Base-by-base conservation (phyloP, 2,329 filamentous ascomycete species). In the Calonectria hawksworthii region DNA sequence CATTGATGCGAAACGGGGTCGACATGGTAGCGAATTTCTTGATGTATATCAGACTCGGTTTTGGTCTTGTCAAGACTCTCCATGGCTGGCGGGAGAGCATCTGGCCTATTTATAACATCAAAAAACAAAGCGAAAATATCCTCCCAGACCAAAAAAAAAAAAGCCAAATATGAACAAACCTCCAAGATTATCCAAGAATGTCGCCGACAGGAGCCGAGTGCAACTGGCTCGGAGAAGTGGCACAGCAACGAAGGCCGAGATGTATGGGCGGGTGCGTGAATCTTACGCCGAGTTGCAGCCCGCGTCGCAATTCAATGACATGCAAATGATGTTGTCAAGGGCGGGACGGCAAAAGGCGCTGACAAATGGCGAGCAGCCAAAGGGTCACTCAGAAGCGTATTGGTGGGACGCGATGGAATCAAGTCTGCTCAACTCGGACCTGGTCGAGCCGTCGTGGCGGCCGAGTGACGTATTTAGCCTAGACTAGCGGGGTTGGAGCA, bases 1-100 rank as follows among this genome's bases (percentile, higher is more conserved):
- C 84, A 26, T 87, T 81, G 65, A 93, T 88, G 18, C 84, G 86
- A 75, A 85, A 87, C 2, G 89, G 77, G 3, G 88, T 88, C 1
- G 89, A 87, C 87, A 90, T 89, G 51, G 69, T 76, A 10, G 56
- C 63, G 47, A 65, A 73, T 28, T 30, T 73, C 44, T 38, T 72
- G 34, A 14, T 61, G 28, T 32, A 54, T 18, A 52, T 38, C 23
- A 67, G 26, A 41, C 68, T 36, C 16, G 21, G 8, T 3, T 16
- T 51, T 64, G 68, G 77, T 65, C 75, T 72, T 36, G 74, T 56
- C 63, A 76, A 74, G 51, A 77, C 61, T 74, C 76, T 68, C 51
- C 65, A 65, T 23, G 66, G 41, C 71, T 72, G 64, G 32, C 41
- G 56, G 16, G 70, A 65, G 68, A 71, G 73, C 79, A 80, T 80